Evolutionary conservation across 2,329 filamentous ascomycete genomes (phyloP).

Genomic region (Paramyrothecium sp.): DNA sequence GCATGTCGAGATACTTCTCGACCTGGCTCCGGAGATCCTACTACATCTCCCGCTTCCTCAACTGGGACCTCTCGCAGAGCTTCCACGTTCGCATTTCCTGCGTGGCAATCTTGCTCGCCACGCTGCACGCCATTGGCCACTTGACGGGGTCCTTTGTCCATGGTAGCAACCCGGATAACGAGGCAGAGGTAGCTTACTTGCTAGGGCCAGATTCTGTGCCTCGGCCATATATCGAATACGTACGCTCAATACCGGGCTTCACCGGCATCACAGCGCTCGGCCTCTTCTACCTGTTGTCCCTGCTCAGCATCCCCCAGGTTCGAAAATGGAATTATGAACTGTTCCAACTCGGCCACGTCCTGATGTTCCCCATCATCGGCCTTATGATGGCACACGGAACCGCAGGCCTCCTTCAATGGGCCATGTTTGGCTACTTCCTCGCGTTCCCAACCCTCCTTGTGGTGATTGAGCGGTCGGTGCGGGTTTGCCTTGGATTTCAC

Average conservation of each 20-base stretch:
- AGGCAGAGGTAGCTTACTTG: slow-evolving; percentile 40
- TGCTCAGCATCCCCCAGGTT: slow-evolving; percentile 48
- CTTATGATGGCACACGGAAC: slow-evolving; percentile 55
- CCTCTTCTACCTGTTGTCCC: slow-evolving; percentile 46
- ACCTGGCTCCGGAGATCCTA: slow-evolving; percentile 51
- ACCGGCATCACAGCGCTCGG: slow-evolving; percentile 47
- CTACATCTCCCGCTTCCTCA: slow-evolving; percentile 51
- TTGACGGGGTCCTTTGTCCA: slow-evolving; percentile 50
- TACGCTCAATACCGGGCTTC: slow-evolving; percentile 46
- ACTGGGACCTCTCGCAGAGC: slow-evolving; percentile 53
- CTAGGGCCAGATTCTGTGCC: slow-evolving; percentile 43
- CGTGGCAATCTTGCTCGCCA: slow-evolving; percentile 47
- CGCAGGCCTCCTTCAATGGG: slow-evolving; percentile 46
- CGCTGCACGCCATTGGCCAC: slow-evolving; percentile 53
- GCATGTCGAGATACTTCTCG: slow-evolving; percentile 56
- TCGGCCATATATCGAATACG: slow-evolving; percentile 42
- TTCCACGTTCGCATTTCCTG: slow-evolving; percentile 57
- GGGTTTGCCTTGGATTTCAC: slow-evolving; percentile 45
- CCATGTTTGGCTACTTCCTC: slow-evolving; percentile 57
- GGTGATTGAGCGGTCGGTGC: slow-evolving; percentile 44
- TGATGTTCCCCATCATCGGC: slow-evolving; percentile 58
- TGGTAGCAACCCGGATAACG: slow-evolving; percentile 42
- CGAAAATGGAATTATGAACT: slow-evolving; percentile 53
- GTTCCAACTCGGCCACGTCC: slow-evolving; percentile 55
- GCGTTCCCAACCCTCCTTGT: slow-evolving; percentile 52